Evolutionary conservation across 2,329 filamentous ascomycete species (phyloP).

Genomic region (Cucurbitaria berberidis): DNA sequence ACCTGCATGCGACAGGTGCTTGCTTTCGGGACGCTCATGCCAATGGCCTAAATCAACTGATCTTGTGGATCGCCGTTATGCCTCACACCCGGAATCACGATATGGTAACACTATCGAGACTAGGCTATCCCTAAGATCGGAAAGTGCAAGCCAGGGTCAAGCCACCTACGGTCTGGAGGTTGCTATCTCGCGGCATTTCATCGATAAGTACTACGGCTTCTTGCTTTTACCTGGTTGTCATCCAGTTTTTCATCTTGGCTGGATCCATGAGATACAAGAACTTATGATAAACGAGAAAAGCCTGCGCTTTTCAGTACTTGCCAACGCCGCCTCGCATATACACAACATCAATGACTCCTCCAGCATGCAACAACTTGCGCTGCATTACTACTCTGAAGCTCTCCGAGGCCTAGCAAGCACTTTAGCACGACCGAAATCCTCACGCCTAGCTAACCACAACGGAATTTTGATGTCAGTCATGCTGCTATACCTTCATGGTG

Average conservation of each 20-base stretch:
- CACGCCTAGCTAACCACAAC: slow-evolving; percentile 9
- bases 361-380: slow-evolving; percentile 14
- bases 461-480: slow-evolving; percentile 21
- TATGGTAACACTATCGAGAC: neutral
- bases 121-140: slow-evolving; percentile 4
- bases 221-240: slow-evolving; percentile 39
- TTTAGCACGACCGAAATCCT: slow-evolving; percentile 2
- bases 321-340: slow-evolving; percentile 22
- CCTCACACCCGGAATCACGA: slow-evolving; percentile 13
- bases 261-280: slow-evolving; percentile 37
- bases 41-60: slow-evolving; percentile 15
- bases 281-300: slow-evolving; percentile 35
- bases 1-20: slow-evolving; percentile 14
- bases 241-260: slow-evolving; percentile 36
- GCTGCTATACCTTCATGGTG: slow-evolving; percentile 21
- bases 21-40: slow-evolving; percentile 14
- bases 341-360: slow-evolving; percentile 12
- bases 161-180: slow-evolving; percentile 11
- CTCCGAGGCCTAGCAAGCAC: slow-evolving; percentile 12
- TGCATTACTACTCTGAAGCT: slow-evolving; percentile 20
- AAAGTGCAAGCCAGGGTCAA: slow-evolving; percentile 2
- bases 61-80: slow-evolving; percentile 18
- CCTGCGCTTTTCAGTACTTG: slow-evolving; percentile 38
- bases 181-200: slow-evolving; percentile 17
- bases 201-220: slow-evolving; percentile 21